A percentile compares a stretch with the other conserved stretches of the same genome.
phyloP scores from a whole-genome alignment of 345 rosid genomes.

The Gossypium bickii region DNA sequence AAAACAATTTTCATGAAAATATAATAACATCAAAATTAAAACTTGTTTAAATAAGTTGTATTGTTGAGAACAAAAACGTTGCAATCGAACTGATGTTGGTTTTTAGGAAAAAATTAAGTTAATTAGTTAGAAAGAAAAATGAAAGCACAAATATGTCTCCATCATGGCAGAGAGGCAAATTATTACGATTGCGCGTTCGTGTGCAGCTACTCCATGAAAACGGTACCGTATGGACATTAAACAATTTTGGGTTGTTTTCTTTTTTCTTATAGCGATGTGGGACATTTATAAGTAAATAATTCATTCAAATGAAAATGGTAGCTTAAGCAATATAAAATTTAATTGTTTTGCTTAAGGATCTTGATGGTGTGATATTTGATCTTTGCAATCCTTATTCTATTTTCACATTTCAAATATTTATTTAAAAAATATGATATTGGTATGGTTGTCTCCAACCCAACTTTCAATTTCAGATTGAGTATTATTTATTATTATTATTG shows the following conservation, averaged over 20 bases:
- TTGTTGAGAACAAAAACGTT: too few species aligned
- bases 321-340: neutral
- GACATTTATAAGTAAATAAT: neutral
- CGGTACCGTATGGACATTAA: neutral
- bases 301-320: neutral
- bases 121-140: neutral
- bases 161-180: slow-evolving; percentile 13
- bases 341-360: too few species aligned
- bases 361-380: too few species aligned
- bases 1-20: too few species aligned
- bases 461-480: too few species aligned
- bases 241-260: neutral
- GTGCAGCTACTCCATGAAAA: neutral
- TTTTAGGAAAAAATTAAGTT: neutral
- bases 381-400: too few species aligned
- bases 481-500: too few species aligned
- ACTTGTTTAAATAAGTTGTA: too few species aligned
- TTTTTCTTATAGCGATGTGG: neutral
- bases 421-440: too few species aligned
- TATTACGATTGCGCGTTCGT: neutral
- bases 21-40: too few species aligned
- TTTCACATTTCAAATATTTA: too few species aligned
- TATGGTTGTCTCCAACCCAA: too few species aligned
- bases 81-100: neutral
- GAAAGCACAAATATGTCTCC: neutral